A percentile compares a stretch with the other conserved stretches of the same genome.
These are phyloP conservation scores for Umbellularia californica DNA, from an alignment of 164 flowering plant species.

Conservation along the genomic window DNA sequence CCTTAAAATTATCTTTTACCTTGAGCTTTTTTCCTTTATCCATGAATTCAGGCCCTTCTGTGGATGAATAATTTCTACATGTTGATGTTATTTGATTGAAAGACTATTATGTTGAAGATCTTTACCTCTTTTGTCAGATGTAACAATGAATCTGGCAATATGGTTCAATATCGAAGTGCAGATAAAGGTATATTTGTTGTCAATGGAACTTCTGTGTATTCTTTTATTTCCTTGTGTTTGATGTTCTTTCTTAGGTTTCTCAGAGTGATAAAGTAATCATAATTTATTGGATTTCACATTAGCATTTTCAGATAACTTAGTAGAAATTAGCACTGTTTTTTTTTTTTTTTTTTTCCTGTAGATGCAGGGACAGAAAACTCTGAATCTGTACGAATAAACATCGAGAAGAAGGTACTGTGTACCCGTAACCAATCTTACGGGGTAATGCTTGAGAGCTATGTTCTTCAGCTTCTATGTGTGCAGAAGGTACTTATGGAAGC, in stretches of 20 bases:
- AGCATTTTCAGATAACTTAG: too few species aligned
- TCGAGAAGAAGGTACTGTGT: not conserved
- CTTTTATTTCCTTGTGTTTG: not conserved
- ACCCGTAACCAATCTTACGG: slow-evolving; percentile 20
- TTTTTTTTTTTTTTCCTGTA: too few species aligned
- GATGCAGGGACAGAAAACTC: slow-evolving; percentile 16
- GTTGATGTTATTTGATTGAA: not conserved
- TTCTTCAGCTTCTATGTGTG: slow-evolving; percentile 48
- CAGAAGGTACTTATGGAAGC: slow-evolving; percentile 38
- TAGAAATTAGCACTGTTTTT: too few species aligned
- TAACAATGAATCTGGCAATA: slow-evolving; percentile 14
- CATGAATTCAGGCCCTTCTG: not conserved
- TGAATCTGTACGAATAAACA: slow-evolving; percentile 11
- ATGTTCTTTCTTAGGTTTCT: too few species aligned
- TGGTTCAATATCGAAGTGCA: slow-evolving; percentile 12
- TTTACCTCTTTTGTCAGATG: slow-evolving; percentile 15
- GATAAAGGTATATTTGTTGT: slow-evolving; percentile 21
- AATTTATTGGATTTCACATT: too few species aligned
- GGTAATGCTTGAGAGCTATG: slow-evolving; percentile 50
- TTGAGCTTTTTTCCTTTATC: not conserved
- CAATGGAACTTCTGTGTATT: not conserved
- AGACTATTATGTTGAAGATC: not conserved
- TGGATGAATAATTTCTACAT: not conserved
- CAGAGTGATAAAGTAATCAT: too few species aligned
- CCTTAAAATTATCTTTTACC: not conserved